Base-by-base conservation (phyloP, 164 flowering plant species). In the Nymphaea thermarum region DNA sequence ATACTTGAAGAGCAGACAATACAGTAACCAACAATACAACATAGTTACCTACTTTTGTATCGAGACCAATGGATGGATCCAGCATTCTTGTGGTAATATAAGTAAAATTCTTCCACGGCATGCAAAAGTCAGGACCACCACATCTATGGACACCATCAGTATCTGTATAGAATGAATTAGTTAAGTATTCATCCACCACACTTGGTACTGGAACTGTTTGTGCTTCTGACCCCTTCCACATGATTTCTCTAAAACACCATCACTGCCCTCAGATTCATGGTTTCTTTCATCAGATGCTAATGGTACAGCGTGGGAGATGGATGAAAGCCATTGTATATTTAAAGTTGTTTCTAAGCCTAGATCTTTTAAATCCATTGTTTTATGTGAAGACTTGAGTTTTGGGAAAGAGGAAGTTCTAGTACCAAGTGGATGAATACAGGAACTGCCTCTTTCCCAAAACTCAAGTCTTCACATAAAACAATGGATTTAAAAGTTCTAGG, bases 81-180 rank as follows among this genome's bases (percentile, higher is more conserved):
- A 87, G 71, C 73, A 87, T 66, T 42, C 94, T 82, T 71, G 84
- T 86, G 5, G 79, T 86, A 7, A 83, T 75, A 74, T 94, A 94
- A 25, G 83, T 87, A 69, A 88, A 94, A 69, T 78, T 78, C 78
- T 88, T 89, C 98, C 99, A 94, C 25, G 99, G 99, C 86, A 80
- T 77, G 68, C 78, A 75, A 64, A 60, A 60, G 62, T 70, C 69
- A 5, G 65, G 17, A 72, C 44, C 71, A 63, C 76, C 78, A 60
- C 74, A 77, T 67, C 74, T 76, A 66, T 73, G 70, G 66, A 72
- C 76, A 64, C 67, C 76, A 66, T 71, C 77, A 43, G 65, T 66
- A 73, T 62, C 69, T 60, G 70, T 65, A 64, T 61, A 69, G 68
- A 82, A 70, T 43, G 84, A 82, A 68, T 73, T 82, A 64, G 80